Percentiles rank a stretch among this genome's conserved stretches.
These are phyloP conservation scores for Beauveria medogensis DNA, from an alignment of 2,329 filamentous ascomycete species.

Conservation along the genomic window DNA sequence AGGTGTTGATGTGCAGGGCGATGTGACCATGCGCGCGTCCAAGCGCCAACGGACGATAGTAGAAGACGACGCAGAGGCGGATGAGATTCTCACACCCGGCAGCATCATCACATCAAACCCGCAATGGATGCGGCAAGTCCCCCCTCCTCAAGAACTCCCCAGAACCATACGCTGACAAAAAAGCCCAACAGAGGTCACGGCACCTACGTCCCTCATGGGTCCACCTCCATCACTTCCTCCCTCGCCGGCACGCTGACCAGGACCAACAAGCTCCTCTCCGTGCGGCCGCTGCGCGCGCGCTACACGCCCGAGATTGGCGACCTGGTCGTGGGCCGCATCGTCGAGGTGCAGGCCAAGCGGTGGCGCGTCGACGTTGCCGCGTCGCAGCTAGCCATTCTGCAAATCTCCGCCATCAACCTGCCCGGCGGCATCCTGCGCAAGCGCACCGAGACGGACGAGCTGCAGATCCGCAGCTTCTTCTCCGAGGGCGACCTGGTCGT, in stretches of 20 bases:
- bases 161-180: neutral
- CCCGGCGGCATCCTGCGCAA: slow-evolving; percentile 88
- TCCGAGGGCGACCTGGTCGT: slow-evolving; percentile 89
- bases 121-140: slow-evolving; percentile 81
- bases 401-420: slow-evolving; percentile 85
- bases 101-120: slow-evolving; percentile 80
- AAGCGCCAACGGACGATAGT: slow-evolving; percentile 29
- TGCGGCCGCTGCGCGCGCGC: slow-evolving; percentile 80
- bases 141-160: too few species aligned
- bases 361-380: slow-evolving; percentile 95
- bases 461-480: slow-evolving; percentile 97
- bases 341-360: slow-evolving; percentile 84
- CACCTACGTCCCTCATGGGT: slow-evolving; percentile 62
- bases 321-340: slow-evolving; percentile 85
- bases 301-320: slow-evolving; percentile 97
- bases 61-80: slow-evolving; percentile 20
- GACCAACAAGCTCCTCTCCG: slow-evolving; percentile 93
- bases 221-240: slow-evolving; percentile 72
- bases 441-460: slow-evolving; percentile 88
- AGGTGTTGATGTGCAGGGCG: slow-evolving; percentile 37
- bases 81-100: slow-evolving; percentile 75
- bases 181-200: slow-evolving; percentile 68
- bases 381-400: slow-evolving; percentile 74
- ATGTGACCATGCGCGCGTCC: slow-evolving; percentile 36
- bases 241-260: slow-evolving; percentile 85